A percentile compares a stretch with the other conserved stretches of the same genome.
Evolutionary conservation across 129 eudicot genomes (phyloP).

Genomic region (Escallonia rubra): DNA sequence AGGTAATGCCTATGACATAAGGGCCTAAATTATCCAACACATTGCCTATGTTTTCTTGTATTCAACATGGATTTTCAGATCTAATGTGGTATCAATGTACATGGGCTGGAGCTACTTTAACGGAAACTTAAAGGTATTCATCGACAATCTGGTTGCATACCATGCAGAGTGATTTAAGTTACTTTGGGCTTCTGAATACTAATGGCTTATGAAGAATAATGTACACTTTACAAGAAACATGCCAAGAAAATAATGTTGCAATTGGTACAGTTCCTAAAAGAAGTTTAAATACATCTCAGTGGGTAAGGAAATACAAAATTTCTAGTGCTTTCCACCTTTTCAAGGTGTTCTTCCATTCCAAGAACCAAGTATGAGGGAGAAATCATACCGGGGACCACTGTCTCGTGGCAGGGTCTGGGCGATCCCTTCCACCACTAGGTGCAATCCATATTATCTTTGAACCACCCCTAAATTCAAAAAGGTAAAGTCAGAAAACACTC

Average conservation of each 20-base stretch:
- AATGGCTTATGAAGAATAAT: too few relatives aligned
- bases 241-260: too few relatives aligned
- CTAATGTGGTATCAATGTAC: background rate
- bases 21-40: too few relatives aligned
- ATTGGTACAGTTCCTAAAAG: too few relatives aligned
- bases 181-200: too few relatives aligned
- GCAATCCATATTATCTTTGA: constrained; percentile 98
- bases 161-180: background rate
- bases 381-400: constrained; percentile 85
- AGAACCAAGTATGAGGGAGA: background rate
- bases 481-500: background rate
- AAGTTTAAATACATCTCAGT: too few relatives aligned
- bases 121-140: background rate
- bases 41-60: background rate
- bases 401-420: constrained; percentile 84
- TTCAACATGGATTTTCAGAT: background rate
- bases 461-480: constrained; percentile 58
- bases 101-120: background rate
- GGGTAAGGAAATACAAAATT: too few relatives aligned
- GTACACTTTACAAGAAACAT: too few relatives aligned
- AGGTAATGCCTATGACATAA: too few relatives aligned
- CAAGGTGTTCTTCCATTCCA: background rate
- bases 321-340: background rate
- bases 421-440: constrained; percentile 99
- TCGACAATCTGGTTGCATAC: background rate